Evolutionary conservation across 2,329 filamentous ascomycete species (phyloP).

Genomic region (Sporothrix variecibatus): DNA sequence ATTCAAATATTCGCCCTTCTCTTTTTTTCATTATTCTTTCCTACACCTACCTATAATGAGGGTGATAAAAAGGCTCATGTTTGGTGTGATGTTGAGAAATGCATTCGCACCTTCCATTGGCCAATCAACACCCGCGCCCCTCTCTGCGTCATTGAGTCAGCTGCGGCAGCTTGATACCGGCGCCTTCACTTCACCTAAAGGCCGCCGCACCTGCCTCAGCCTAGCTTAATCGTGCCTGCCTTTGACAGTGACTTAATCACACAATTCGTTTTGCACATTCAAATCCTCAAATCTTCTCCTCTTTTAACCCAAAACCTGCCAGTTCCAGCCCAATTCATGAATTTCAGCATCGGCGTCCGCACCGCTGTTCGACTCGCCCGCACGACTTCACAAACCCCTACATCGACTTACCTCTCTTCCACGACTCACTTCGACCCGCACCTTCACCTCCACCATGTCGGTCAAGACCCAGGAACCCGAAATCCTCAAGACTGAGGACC

Average conservation of each 20-base stretch:
- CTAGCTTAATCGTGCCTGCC: neutral
- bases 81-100: no score
- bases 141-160: neutral
- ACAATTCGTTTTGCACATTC: neutral
- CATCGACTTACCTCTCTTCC: neutral
- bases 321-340: neutral
- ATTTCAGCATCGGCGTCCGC: neutral
- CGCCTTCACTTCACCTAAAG: neutral
- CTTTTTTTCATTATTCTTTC: no score
- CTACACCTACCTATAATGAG: no score
- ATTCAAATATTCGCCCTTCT: no score
- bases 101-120: neutral
- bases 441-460: conserved; percentile 40
- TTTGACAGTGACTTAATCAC: neutral
- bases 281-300: neutral
- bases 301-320: neutral
- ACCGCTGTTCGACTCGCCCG: neutral
- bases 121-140: neutral
- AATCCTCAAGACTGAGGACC: conserved; percentile 50
- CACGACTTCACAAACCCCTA: neutral
- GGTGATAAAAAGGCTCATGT: no score
- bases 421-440: neutral
- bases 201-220: neutral
- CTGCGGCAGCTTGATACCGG: neutral
- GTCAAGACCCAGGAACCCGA: conserved; percentile 47